A percentile compares a stretch with the other conserved stretches of the same genome.
Evolutionary conservation across 2,329 filamentous ascomycete species (phyloP).

Genomic region (Diaporthe citri): DNA sequence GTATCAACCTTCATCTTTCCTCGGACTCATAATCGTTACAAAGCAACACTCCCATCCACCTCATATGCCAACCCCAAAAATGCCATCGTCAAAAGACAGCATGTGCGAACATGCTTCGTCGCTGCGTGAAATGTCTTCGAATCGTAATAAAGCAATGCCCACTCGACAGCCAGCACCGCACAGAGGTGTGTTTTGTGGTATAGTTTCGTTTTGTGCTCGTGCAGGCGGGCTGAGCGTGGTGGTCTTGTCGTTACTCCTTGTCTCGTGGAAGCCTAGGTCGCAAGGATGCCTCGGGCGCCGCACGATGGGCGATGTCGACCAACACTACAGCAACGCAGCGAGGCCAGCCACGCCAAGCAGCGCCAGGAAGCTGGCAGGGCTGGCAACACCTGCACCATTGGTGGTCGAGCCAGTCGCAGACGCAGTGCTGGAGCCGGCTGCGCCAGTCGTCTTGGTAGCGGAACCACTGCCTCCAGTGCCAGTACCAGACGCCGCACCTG

Average conservation of each 20-base stretch:
- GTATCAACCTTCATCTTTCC: conserved; percentile 23
- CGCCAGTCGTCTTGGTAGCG: conserved; percentile 41
- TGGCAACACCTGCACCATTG: conserved; percentile 47
- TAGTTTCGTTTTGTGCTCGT: not conserved
- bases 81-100: not conserved
- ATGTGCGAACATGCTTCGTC: not conserved
- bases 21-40: conserved; percentile 17
- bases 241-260: conserved; percentile 13
- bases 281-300: not conserved
- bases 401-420: conserved; percentile 45
- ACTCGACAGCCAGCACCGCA: conserved; percentile 24
- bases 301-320: not conserved
- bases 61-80: not conserved
- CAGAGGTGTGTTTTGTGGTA: not conserved
- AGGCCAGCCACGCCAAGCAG: conserved; percentile 46
- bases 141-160: conserved; percentile 22
- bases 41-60: not conserved
- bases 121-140: conserved; percentile 22
- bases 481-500: conserved; percentile 35
- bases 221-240: not conserved
- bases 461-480: conserved; percentile 35
- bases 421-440: conserved; percentile 37
- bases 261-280: not conserved
- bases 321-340: conserved; percentile 45
- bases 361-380: conserved; percentile 48